Percentiles rank a stretch among this genome's conserved stretches.
phyloP scores from a whole-genome alignment of 164 flowering plant genomes.

The Piper betle region DNA sequence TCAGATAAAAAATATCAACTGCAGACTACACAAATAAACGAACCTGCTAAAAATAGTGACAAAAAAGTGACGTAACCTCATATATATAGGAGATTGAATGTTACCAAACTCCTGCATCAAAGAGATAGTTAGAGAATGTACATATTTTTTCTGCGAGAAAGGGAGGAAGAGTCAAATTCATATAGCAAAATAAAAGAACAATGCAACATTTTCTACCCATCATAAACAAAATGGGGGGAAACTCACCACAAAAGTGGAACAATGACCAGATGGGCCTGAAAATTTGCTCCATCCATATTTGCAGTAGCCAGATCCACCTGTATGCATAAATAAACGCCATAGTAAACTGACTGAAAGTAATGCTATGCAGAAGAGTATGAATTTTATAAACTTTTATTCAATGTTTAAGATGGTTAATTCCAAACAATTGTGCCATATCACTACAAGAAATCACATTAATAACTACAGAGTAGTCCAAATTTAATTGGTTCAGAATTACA shows the following conservation, averaged over 20 bases:
- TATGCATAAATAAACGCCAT: not conserved
- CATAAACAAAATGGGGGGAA: not conserved
- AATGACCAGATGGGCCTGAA: conserved; percentile 54
- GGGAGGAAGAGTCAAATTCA: not conserved
- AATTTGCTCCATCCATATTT: conserved; percentile 97
- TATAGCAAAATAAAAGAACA: not conserved
- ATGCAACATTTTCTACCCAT: not conserved
- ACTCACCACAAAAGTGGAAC: conserved; percentile 84
- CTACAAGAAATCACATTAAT: not conserved
- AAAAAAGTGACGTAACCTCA: conserved; percentile 65
- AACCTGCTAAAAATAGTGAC: conserved; percentile 65
- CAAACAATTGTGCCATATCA: not conserved
- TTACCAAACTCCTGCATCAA: conserved; percentile 84
- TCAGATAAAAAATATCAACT: not conserved
- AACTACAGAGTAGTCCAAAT: too few relatives aligned
- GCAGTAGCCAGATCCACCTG: conserved; percentile 98
- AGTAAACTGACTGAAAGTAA: not conserved
- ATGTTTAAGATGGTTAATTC: too few relatives aligned
- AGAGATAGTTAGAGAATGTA: not conserved
- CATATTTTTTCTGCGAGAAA: not conserved
- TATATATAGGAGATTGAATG: conserved; percentile 72
- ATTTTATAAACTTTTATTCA: not conserved
- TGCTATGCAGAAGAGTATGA: too few relatives aligned
- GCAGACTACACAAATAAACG: not conserved
- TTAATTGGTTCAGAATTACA: not conserved